phyloP scores from a whole-genome alignment of 2,329 filamentous ascomycete genomes.

The Alternaria brassicicola region DNA sequence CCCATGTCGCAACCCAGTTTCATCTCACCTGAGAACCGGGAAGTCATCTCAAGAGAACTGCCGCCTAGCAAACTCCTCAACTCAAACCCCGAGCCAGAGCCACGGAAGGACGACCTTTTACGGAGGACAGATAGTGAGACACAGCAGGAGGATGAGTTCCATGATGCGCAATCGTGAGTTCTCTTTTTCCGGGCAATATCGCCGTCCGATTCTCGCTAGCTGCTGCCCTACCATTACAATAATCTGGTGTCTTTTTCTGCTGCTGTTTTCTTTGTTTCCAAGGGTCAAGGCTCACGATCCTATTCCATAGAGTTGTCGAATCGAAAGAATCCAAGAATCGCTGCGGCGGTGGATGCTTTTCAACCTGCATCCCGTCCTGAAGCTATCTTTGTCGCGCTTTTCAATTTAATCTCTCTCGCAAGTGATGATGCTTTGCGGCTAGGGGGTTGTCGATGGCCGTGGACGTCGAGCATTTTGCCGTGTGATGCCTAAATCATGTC shows the following conservation, averaged over 20 bases:
- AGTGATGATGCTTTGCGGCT: background rate
- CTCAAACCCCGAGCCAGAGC: slow-evolving; percentile 29
- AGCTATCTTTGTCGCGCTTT: background rate
- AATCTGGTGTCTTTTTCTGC: background rate
- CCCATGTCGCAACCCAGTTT: slow-evolving; percentile 8
- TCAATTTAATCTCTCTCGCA: background rate
- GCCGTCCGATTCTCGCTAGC: background rate
- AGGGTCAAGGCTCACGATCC: slow-evolving; percentile 8
- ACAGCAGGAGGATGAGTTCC: slow-evolving; percentile 54
- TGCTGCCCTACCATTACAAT: background rate
- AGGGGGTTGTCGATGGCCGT: background rate
- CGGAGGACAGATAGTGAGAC: slow-evolving; percentile 52
- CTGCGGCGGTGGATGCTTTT: slow-evolving; percentile 16
- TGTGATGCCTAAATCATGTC: background rate
- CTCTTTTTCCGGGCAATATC: background rate
- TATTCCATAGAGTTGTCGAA: slow-evolving; percentile 12
- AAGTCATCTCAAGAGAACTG: slow-evolving; percentile 24
- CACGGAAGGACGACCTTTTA: slow-evolving; percentile 25
- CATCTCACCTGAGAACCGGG: slow-evolving; percentile 11
- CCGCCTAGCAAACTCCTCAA: slow-evolving; percentile 38
- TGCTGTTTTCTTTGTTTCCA: background rate
- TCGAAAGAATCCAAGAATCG: slow-evolving; percentile 4
- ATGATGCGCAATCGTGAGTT: slow-evolving; percentile 53
- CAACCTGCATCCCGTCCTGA: slow-evolving; percentile 22
- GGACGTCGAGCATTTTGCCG: background rate